phyloP scores from a whole-genome alignment of 805 yeast species.

The Pichia heedii region DNA sequence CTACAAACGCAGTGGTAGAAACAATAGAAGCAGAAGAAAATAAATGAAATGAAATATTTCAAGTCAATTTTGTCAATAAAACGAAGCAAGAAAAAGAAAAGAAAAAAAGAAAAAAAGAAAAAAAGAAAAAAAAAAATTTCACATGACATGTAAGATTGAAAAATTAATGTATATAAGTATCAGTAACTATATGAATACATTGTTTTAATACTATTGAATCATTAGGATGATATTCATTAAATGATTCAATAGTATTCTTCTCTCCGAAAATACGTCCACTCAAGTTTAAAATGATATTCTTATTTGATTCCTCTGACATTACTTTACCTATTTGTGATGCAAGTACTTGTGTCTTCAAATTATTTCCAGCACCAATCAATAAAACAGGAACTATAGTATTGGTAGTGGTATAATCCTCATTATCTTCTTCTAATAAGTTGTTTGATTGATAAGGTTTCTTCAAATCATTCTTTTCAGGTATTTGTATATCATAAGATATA shows the following conservation, averaged over 20 bases:
- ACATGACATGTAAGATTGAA: no score
- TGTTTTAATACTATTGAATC: conserved; percentile 6
- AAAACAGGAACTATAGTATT: conserved; percentile 20
- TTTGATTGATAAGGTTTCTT: conserved; percentile 12
- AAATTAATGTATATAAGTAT: neutral
- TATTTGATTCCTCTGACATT: conserved; percentile 26
- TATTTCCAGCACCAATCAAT: conserved; percentile 39
- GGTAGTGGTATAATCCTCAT: neutral
- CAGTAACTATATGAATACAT: neutral
- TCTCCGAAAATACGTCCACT: conserved; percentile 37
- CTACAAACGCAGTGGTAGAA: no score
- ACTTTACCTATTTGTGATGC: conserved; percentile 41
- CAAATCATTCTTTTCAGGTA: conserved; percentile 14
- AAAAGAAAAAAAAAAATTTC: no score
- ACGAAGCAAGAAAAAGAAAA: no score
- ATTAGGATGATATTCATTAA: neutral
- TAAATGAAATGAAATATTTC: no score
- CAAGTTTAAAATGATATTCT: conserved; percentile 35
- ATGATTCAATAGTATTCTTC: neutral
- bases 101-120: no score
- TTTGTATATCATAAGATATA: conserved; percentile 37
- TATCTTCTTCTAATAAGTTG: conserved; percentile 2
- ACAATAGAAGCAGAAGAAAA: no score
- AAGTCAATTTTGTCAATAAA: no score
- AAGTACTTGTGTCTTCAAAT: conserved; percentile 37